phyloP scores from a whole-genome alignment of 306 rosid genomes.

The Rubus idaeus region DNA sequence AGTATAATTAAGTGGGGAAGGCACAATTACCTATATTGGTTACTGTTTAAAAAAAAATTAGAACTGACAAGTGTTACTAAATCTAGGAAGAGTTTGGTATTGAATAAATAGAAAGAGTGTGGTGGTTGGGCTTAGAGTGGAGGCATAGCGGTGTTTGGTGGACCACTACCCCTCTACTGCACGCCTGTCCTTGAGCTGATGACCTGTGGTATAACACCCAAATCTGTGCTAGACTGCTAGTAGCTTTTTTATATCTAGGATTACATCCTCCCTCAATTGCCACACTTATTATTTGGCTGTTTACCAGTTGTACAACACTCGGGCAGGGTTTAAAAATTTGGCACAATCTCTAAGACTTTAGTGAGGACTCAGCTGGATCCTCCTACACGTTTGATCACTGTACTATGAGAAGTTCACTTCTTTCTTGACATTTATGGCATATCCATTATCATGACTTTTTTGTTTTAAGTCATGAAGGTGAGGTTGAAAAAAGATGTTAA shows the following conservation, averaged over 20 bases:
- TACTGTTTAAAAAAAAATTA: neutral
- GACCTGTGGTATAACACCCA: neutral
- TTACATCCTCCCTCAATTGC: neutral
- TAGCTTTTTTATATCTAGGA: neutral
- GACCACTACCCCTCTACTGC: neutral
- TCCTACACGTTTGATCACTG: neutral
- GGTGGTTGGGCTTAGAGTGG: constrained; percentile 4
- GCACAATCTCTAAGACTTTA: neutral
- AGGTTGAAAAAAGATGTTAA: neutral
- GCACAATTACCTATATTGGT: neutral
- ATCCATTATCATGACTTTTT: neutral
- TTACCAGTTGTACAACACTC: neutral
- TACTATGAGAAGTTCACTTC: neutral
- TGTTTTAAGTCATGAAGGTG: neutral
- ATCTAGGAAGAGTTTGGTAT: neutral
- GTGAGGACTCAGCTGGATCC: neutral
- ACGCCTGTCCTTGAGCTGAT: neutral
- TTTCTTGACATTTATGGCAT: neutral
- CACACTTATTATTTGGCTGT: neutral
- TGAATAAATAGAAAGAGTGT: neutral
- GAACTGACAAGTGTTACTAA: neutral
- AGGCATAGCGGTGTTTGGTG: neutral
- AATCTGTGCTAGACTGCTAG: neutral
- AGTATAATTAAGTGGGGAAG: neutral
- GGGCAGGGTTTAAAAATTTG: neutral